phyloP scores from a whole-genome alignment of 2,329 filamentous ascomycete genomes.

The Beauveria sp. region DNA sequence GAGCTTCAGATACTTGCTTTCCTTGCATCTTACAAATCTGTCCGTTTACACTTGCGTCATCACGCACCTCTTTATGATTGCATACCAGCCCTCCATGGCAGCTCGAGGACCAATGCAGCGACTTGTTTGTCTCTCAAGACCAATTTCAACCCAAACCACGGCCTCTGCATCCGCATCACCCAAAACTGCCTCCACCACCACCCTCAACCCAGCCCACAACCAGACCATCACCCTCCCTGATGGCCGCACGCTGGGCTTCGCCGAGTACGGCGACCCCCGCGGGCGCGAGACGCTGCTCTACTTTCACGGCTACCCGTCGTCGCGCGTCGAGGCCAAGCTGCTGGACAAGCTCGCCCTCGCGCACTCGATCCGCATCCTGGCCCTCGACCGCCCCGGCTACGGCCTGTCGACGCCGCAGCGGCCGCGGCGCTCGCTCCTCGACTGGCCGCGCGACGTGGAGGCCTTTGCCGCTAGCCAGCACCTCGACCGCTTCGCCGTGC shows the following conservation, averaged over 20 bases:
- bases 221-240: constrained; percentile 29
- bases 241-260: constrained; percentile 32
- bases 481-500: constrained; percentile 22
- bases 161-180: background rate
- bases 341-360: constrained; percentile 20
- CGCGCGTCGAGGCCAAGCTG: constrained; percentile 28
- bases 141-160: background rate
- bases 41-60: too few relatives aligned
- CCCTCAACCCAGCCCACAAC: background rate
- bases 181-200: background rate
- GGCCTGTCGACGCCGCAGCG: constrained; percentile 29
- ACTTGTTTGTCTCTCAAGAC: constrained; percentile 1
- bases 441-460: constrained; percentile 27
- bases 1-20: too few relatives aligned
- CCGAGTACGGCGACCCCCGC: constrained; percentile 27
- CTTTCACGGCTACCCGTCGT: constrained; percentile 36
- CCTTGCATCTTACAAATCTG: too few relatives aligned
- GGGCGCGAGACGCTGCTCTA: constrained; percentile 27
- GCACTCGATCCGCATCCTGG: constrained; percentile 26
- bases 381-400: constrained; percentile 34
- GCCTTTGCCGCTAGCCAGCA: constrained; percentile 20
- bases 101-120: background rate
- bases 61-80: too few relatives aligned
- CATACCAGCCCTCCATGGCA: background rate
- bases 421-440: constrained; percentile 22